Evolutionary conservation across 2,329 filamentous ascomycete species (phyloP).

Genomic region (Leptographium wingfieldii): DNA sequence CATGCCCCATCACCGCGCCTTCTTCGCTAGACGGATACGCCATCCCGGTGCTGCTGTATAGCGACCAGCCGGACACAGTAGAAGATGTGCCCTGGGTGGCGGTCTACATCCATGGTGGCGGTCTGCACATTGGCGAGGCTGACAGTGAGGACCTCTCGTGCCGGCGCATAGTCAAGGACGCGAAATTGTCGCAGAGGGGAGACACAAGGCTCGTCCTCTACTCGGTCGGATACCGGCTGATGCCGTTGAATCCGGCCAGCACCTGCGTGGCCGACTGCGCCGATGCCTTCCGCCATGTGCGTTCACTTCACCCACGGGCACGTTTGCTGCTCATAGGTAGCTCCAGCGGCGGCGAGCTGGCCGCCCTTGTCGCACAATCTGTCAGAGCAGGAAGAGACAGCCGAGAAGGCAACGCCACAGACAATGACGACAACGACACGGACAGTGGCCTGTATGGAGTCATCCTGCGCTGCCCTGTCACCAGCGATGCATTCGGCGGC

Average conservation of each 20-base stretch:
- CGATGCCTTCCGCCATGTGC: slow-evolving; percentile 21
- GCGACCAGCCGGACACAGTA: background rate
- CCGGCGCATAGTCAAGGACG: slow-evolving; percentile 24
- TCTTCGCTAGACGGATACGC: slow-evolving; percentile 21
- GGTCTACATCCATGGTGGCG: slow-evolving; percentile 37
- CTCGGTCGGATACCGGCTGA: slow-evolving; percentile 33
- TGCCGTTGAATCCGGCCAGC: slow-evolving; percentile 25
- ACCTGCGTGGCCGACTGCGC: slow-evolving; percentile 30
- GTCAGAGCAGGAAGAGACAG: background rate
- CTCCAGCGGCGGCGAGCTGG: slow-evolving; percentile 36
- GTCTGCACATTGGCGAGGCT: slow-evolving; percentile 32
- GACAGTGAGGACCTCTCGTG: slow-evolving; percentile 37
- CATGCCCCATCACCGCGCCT: slow-evolving; percentile 16
- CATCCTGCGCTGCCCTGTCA: slow-evolving; percentile 35
- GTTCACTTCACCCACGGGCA: slow-evolving; percentile 1
- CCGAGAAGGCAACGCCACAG: background rate
- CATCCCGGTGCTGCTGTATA: slow-evolving; percentile 26
- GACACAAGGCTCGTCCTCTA: slow-evolving; percentile 21
- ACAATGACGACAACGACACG: background rate
- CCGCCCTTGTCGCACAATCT: slow-evolving; percentile 28
- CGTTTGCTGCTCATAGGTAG: slow-evolving; percentile 28
- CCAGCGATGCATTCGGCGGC: slow-evolving; percentile 28
- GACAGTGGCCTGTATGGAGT: slow-evolving; percentile 21
- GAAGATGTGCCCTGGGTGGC: slow-evolving; percentile 17
- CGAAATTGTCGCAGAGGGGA: slow-evolving; percentile 10